Percentiles rank a stretch among this genome's conserved stretches.
Evolutionary conservation across 768 basidiomycete genomes (phyloP).

Genomic region (Boletus eberwhitei): DNA sequence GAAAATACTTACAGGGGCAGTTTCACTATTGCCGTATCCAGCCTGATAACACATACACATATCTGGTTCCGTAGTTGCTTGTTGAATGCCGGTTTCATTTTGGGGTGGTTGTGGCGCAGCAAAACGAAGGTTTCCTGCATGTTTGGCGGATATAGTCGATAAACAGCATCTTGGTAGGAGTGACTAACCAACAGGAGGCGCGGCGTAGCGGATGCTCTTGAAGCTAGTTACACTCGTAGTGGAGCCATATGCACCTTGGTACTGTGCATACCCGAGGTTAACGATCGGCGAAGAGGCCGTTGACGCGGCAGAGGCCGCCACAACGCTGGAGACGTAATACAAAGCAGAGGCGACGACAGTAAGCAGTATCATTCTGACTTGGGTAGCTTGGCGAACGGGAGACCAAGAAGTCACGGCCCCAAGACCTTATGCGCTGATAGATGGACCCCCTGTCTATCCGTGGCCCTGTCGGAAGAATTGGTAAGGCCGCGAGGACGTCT

Average conservation of each 20-base stretch:
- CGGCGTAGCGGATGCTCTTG: not conserved
- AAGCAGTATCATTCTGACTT: not conserved
- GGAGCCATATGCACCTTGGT: not conserved
- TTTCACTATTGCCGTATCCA: conserved; percentile 8
- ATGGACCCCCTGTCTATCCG: not conserved
- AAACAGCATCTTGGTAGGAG: not conserved
- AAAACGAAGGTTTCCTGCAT: conserved; percentile 13
- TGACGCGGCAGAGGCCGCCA: not conserved
- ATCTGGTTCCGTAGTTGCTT: conserved; percentile 12
- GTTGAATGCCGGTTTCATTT: conserved; percentile 10
- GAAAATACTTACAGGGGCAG: conserved; percentile 4
- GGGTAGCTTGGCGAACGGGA: not conserved
- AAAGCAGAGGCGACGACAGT: not conserved
- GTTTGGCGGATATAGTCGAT: not conserved
- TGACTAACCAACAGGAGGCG: not conserved
- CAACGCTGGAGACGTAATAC: not conserved
- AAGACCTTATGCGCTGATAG: not conserved
- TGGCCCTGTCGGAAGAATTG: not conserved
- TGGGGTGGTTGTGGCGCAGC: conserved; percentile 1
- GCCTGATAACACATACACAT: conserved; percentile 25
- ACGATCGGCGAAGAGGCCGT: not conserved
- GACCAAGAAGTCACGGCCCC: not conserved
- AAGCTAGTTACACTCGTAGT: not conserved
- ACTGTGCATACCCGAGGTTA: not conserved
- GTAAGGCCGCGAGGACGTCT: not conserved